Conservation (phyloP, 2,329 filamentous ascomycete species). For the Xylaria sp. region DNA sequence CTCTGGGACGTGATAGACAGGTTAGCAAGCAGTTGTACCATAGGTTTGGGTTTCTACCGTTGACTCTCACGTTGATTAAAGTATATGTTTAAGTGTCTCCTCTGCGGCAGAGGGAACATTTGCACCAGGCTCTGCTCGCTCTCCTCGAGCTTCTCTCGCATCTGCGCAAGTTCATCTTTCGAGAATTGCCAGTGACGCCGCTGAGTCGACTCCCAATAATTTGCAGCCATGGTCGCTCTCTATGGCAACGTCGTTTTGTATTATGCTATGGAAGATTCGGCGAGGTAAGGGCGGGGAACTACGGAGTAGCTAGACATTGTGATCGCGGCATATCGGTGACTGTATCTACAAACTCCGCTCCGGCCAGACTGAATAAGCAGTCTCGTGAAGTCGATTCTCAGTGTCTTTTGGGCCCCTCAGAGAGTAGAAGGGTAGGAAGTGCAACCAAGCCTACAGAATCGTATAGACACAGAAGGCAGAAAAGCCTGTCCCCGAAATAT, state of each 20-base stretch:
- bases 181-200: constrained; percentile 90
- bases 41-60: no score
- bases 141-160: constrained; percentile 81
- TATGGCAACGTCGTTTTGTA: background rate
- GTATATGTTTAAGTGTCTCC: constrained; percentile 86
- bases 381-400: background rate
- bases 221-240: constrained; percentile 78
- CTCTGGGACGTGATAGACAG: constrained; percentile 62
- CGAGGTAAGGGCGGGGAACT: background rate
- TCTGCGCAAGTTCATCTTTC: constrained; percentile 79
- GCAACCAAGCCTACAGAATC: background rate
- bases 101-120: constrained; percentile 84
- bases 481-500: no score
- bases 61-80: constrained; percentile 81
- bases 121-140: constrained; percentile 78
- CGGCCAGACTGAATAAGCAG: constrained; percentile 27
- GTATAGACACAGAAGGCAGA: background rate
- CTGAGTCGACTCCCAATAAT: constrained; percentile 97
- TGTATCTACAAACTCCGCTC: constrained; percentile 30
- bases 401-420: no score
- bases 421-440: background rate
- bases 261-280: background rate
- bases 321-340: constrained; percentile 22
- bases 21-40: constrained; percentile 20
- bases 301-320: constrained; percentile 20